These are phyloP conservation scores for Fusarium floridanum DNA, from an alignment of 2,329 filamentous ascomycete genomes.

Conservation along the genomic window DNA sequence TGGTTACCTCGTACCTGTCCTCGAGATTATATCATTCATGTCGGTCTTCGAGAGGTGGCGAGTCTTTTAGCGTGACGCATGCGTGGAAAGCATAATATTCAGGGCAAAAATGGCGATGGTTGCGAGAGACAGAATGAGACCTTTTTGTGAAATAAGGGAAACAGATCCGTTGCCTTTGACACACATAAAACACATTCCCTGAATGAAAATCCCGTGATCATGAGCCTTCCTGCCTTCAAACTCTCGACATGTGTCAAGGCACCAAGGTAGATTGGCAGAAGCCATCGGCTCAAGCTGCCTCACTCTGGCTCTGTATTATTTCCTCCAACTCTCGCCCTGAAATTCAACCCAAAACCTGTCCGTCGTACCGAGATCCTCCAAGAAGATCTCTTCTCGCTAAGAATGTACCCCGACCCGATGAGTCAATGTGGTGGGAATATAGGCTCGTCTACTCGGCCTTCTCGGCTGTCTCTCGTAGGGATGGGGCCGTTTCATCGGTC, in stretches of 20 bases:
- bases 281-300: neutral
- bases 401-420: neutral
- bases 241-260: neutral
- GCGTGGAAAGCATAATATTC: neutral
- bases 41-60: neutral
- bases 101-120: constrained; percentile 11
- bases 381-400: neutral
- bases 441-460: constrained; percentile 58
- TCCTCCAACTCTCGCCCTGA: neutral
- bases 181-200: constrained; percentile 5
- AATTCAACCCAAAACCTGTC: neutral
- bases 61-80: neutral
- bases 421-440: constrained; percentile 6
- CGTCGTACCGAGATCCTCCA: neutral
- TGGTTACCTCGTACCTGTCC: neutral
- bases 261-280: neutral
- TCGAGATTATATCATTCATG: neutral
- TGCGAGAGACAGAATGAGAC: constrained; percentile 36
- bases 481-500: constrained; percentile 64
- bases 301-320: neutral
- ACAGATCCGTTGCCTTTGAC: neutral
- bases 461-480: constrained; percentile 62
- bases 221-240: neutral
- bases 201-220: neutral
- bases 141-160: constrained; percentile 4